phyloP scores from a whole-genome alignment of 1,284 basidiomycete species.

The Moesziomyces parantarcticus region DNA sequence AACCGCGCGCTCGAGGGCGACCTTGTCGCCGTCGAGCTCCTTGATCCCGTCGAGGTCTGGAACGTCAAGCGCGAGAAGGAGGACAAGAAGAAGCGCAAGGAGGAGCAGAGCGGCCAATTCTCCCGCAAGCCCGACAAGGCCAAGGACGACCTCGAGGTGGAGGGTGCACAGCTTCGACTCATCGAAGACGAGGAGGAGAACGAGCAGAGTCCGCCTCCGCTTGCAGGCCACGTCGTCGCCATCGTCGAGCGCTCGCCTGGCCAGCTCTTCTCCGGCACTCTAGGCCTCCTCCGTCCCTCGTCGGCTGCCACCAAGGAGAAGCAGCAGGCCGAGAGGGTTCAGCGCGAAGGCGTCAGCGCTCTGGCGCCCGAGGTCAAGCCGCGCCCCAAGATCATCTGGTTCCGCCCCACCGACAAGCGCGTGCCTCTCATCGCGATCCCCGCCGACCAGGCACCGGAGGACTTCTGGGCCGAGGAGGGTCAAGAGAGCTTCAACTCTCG shows the following conservation, averaged over 20 bases:
- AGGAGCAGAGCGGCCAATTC: slow-evolving; percentile 87
- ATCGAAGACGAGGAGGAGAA: slow-evolving; percentile 95
- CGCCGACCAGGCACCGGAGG: slow-evolving; percentile 90
- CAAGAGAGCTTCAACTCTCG: slow-evolving; percentile 85
- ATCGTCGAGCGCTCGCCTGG: slow-evolving; percentile 99
- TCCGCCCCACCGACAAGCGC: slow-evolving; percentile 99
- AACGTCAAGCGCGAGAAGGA: slow-evolving; percentile 99
- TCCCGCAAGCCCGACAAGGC: slow-evolving; percentile 97
- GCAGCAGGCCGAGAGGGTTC: slow-evolving; percentile 95
- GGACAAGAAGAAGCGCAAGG: slow-evolving; percentile 86
- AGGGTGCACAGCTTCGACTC: slow-evolving; percentile 94
- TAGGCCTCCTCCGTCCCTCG: slow-evolving; percentile 93
- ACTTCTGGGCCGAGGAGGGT: slow-evolving; percentile 89
- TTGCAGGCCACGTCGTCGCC: slow-evolving; percentile 94
- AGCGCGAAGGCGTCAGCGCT: slow-evolving; percentile 87
- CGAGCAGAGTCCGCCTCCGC: slow-evolving; percentile 72
- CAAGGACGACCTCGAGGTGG: slow-evolving; percentile 99
- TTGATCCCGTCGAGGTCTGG: slow-evolving; percentile 88
- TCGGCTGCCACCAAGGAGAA: slow-evolving; percentile 99
- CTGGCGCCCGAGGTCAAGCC: slow-evolving; percentile 74
- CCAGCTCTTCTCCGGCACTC: slow-evolving; percentile 95
- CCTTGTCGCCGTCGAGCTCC: slow-evolving; percentile 96
- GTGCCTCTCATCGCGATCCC: slow-evolving; percentile 99
- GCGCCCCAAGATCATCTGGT: slow-evolving; percentile 99
- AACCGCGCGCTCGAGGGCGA: slow-evolving; percentile 98